phyloP scores from a whole-genome alignment of 2,329 filamentous ascomycete genomes.

The Cercospora sp. region DNA sequence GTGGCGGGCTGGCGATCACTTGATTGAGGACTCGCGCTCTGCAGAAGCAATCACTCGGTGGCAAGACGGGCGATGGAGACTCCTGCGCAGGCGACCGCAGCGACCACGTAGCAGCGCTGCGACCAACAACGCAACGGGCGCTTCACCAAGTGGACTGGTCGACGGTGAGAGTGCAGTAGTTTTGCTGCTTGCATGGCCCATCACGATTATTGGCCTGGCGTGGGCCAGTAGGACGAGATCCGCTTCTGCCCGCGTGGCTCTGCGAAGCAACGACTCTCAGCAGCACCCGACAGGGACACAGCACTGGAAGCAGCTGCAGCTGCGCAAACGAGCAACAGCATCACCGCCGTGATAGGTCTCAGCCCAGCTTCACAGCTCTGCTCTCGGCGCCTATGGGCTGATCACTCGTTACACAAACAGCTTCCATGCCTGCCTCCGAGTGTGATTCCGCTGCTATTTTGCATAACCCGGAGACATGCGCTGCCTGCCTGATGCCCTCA shows the following conservation, averaged over 20 bases:
- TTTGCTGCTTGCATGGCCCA: neutral
- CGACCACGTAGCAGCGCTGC: neutral
- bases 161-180: conserved; percentile 19
- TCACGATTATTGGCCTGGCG: conserved; percentile 11
- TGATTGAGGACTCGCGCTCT: neutral
- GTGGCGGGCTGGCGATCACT: neutral
- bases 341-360: neutral
- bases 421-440: neutral
- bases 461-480: neutral
- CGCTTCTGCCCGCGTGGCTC: neutral
- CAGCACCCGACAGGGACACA: no score
- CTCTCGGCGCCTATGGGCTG: conserved; percentile 15
- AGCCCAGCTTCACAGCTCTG: neutral
- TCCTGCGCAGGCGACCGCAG: neutral
- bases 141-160: conserved; percentile 11
- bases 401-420: conserved; percentile 11
- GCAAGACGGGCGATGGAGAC: neutral
- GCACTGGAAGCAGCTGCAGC: neutral
- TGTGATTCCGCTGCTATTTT: conserved; percentile 1
- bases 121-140: conserved; percentile 4
- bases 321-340: neutral
- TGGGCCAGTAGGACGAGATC: conserved; percentile 18
- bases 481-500: neutral
- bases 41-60: neutral
- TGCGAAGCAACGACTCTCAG: neutral